phyloP scores from a whole-genome alignment of 257 asterid genomes.

The Penstemon davidsonii region DNA sequence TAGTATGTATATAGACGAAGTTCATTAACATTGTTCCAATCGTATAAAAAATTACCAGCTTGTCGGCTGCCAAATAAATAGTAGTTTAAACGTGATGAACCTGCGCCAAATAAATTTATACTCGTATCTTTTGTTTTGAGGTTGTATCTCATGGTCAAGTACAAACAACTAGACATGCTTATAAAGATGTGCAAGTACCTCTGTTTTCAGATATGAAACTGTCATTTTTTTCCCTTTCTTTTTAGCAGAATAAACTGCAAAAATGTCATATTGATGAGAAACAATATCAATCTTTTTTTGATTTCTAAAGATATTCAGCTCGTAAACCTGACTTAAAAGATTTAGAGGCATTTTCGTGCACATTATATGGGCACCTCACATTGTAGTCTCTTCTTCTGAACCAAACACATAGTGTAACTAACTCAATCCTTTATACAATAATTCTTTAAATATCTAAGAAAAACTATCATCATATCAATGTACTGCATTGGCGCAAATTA shows the following conservation, averaged over 20 bases:
- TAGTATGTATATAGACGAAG: background rate
- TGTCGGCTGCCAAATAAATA: background rate
- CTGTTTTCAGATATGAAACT: background rate
- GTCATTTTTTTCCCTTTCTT: background rate
- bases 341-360: too few relatives aligned
- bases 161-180: background rate
- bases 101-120: constrained; percentile 11
- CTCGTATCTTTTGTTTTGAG: background rate
- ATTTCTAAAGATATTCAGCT: background rate
- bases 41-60: background rate
- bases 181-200: background rate
- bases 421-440: too few relatives aligned
- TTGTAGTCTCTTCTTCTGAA: too few relatives aligned
- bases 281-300: background rate
- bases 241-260: background rate
- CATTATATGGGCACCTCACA: too few relatives aligned
- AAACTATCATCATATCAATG: too few relatives aligned
- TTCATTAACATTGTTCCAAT: background rate
- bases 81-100: background rate
- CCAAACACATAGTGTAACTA: too few relatives aligned
- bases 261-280: background rate
- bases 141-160: constrained; percentile 19
- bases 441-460: too few relatives aligned
- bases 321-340: too few relatives aligned
- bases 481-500: too few relatives aligned